Conservation (phyloP, 805 yeast species). For the Cyberlindnera maclurae region DNA sequence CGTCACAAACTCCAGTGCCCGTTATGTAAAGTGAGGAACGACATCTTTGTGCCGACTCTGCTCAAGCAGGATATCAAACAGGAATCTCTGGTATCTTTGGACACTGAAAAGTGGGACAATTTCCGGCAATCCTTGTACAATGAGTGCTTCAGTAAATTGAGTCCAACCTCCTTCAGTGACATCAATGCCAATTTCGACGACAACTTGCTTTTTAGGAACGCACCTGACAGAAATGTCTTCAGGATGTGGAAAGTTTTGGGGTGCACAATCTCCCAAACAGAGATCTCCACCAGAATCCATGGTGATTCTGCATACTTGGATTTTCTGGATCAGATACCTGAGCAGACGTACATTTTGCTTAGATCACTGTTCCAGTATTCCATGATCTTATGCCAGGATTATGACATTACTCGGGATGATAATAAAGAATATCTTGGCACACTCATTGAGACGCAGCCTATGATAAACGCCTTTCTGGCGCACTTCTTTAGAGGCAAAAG, state of each 20-base stretch:
- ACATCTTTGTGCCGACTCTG: slow-evolving; percentile 62
- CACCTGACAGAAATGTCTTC: slow-evolving; percentile 19
- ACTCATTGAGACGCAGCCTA: no score
- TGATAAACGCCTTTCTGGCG: no score
- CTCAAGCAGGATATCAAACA: not conserved
- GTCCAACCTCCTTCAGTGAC: no score
- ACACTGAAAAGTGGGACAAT: no score
- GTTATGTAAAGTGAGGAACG: slow-evolving; percentile 79
- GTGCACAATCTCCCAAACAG: slow-evolving; percentile 41
- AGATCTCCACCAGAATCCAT: slow-evolving; percentile 49
- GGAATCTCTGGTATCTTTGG: not conserved
- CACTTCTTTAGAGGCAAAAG: no score
- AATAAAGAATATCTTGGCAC: not conserved
- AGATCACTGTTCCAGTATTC: slow-evolving; percentile 22
- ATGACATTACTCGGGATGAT: not conserved
- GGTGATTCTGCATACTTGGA: slow-evolving; percentile 25
- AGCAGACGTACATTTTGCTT: slow-evolving; percentile 33
- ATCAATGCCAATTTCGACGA: not conserved
- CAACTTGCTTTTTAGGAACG: no score
- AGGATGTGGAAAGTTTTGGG: slow-evolving; percentile 1
- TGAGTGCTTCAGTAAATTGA: no score
- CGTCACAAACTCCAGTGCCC: slow-evolving; percentile 82
- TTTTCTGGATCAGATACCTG: slow-evolving; percentile 28
- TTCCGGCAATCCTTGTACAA: no score
- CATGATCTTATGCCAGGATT: not conserved